A percentile compares a stretch with the other conserved stretches of the same genome.
Conservation (phyloP, 371 early-diverging fungal genomes). For the Chytridium lagenaria region DNA sequence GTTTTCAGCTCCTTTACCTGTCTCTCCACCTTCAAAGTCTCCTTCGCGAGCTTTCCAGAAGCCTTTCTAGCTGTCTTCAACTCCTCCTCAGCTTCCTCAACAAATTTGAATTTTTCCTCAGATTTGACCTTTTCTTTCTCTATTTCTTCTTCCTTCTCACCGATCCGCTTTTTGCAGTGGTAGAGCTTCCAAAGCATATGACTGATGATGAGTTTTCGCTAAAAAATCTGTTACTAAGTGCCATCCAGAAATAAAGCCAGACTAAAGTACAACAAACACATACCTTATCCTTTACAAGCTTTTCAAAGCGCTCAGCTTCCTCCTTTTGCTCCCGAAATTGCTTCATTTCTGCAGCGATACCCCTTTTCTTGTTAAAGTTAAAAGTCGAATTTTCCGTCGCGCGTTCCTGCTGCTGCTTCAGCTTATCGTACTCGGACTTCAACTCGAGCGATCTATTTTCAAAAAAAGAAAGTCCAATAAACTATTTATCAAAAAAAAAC, state of each 20-base stretch:
- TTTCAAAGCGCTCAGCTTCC: conserved; percentile 86
- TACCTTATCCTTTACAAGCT: conserved; percentile 65
- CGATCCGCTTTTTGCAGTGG: conserved; percentile 62
- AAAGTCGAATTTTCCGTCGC: conserved; percentile 87
- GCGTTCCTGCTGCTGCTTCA: conserved; percentile 81
- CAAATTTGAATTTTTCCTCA: conserved; percentile 38
- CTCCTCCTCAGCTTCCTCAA: conserved; percentile 27
- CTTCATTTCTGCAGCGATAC: conserved; percentile 87
- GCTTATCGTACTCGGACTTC: conserved; percentile 84
- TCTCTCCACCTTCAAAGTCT: conserved; percentile 72
- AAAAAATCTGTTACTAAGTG: conserved; percentile 1
- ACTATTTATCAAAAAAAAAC: background rate
- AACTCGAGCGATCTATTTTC: conserved; percentile 78
- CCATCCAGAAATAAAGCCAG: background rate
- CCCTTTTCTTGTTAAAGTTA: conserved; percentile 87
- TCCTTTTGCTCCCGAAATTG: conserved; percentile 88
- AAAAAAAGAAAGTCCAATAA: conserved; percentile 1
- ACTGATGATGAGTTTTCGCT: conserved; percentile 64
- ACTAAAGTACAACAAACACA: background rate
- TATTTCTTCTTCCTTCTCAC: conserved; percentile 43
- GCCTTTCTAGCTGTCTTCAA: conserved; percentile 71
- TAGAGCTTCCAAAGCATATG: conserved; percentile 89
- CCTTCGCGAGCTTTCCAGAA: conserved; percentile 76
- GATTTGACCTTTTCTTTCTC: conserved; percentile 55
- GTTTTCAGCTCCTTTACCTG: conserved; percentile 69